Percentiles rank a stretch among this genome's conserved stretches.
Evolutionary conservation across 768 basidiomycete species (phyloP).

Genomic region (Mycena albidolilacea): DNA sequence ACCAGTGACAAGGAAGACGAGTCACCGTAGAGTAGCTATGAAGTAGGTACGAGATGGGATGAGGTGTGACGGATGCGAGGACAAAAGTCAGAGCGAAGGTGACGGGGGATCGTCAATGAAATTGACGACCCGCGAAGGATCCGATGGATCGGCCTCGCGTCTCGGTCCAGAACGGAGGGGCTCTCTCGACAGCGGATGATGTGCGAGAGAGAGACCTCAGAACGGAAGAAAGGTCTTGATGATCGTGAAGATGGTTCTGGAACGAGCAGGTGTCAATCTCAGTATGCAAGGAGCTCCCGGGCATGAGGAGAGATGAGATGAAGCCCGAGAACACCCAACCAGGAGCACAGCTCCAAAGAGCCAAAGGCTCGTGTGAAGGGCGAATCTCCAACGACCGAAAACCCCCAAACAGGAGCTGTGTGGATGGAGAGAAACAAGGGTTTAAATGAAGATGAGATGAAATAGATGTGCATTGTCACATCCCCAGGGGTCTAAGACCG

Average conservation of each 20-base stretch:
- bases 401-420: constrained; percentile 19
- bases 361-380: constrained; percentile 21
- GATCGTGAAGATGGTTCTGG: too few relatives aligned
- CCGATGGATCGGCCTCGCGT: background rate
- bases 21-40: too few relatives aligned
- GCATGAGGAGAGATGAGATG: background rate
- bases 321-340: constrained; percentile 22
- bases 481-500: constrained; percentile 2
- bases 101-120: too few relatives aligned
- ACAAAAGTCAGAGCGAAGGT: too few relatives aligned
- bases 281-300: too few relatives aligned
- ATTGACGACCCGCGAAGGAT: background rate
- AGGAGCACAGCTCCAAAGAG: constrained; percentile 25
- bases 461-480: background rate
- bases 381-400: constrained; percentile 16
- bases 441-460: background rate
- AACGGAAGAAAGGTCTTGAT: too few relatives aligned
- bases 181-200: background rate
- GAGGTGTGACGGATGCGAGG: too few relatives aligned
- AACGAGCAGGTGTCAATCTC: too few relatives aligned
- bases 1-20: too few relatives aligned
- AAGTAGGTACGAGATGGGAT: too few relatives aligned
- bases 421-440: background rate
- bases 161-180: background rate
- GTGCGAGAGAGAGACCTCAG: too few relatives aligned